Conservation (phyloP, 1,284 basidiomycete genomes). For the Paramarasmius palmivorus region DNA sequence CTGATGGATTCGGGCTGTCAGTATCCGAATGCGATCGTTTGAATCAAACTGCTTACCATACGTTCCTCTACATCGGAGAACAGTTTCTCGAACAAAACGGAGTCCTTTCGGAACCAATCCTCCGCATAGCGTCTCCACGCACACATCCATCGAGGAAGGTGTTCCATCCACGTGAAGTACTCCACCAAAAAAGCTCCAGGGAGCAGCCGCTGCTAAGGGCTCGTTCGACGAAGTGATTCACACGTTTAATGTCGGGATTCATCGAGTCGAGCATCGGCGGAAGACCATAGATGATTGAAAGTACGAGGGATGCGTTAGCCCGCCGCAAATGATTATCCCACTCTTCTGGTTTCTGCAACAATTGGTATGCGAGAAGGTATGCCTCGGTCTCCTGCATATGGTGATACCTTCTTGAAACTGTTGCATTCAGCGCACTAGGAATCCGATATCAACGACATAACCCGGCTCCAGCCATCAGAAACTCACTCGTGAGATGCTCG, state of each 20-base stretch:
- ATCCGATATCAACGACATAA: no score
- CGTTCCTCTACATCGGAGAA: slow-evolving; percentile 7
- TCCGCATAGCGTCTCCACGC: slow-evolving; percentile 17
- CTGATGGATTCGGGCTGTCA: neutral
- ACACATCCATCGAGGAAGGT: slow-evolving; percentile 19
- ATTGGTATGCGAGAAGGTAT: slow-evolving; percentile 7
- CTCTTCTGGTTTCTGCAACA: slow-evolving; percentile 9
- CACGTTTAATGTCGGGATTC: slow-evolving; percentile 15
- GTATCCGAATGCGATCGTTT: neutral
- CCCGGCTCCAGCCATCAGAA: neutral
- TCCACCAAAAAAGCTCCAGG: slow-evolving; percentile 20
- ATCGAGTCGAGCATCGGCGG: slow-evolving; percentile 12
- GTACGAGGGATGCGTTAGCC: slow-evolving; percentile 8
- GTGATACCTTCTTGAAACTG: slow-evolving; percentile 7
- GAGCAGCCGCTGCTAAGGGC: slow-evolving; percentile 8
- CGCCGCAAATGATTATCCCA: slow-evolving; percentile 15
- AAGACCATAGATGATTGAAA: slow-evolving; percentile 13
- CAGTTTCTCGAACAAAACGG: slow-evolving; percentile 12
- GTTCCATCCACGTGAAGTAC: slow-evolving; percentile 24
- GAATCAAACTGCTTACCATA: neutral
- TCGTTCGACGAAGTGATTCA: slow-evolving; percentile 16
- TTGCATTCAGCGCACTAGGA: slow-evolving; percentile 15
- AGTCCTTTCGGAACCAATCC: slow-evolving; percentile 10
- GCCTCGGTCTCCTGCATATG: slow-evolving; percentile 13
- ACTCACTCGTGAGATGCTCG: slow-evolving; percentile 13